Conservation (phyloP, 148 eudicot species). For the Camellia lanceoleosa region DNA sequence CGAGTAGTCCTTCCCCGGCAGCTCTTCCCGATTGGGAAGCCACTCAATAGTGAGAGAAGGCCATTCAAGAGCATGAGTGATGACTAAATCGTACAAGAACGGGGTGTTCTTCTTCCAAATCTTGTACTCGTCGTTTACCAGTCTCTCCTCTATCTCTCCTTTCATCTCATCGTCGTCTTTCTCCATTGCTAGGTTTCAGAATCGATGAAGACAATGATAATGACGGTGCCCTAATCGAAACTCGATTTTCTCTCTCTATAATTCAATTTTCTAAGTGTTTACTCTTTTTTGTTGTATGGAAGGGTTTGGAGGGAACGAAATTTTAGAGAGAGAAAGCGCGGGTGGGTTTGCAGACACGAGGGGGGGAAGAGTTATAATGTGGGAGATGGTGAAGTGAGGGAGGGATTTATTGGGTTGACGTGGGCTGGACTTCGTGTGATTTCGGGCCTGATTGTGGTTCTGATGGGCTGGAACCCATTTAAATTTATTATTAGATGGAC, state of each 20-base stretch:
- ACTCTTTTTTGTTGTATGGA: not conserved
- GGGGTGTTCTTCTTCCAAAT: conserved; percentile 93
- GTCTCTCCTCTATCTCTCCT: conserved; percentile 71
- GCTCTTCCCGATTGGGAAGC: conserved; percentile 80
- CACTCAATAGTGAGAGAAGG: conserved; percentile 95
- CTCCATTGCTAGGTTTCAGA: conserved; percentile 40
- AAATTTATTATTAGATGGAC: too few species aligned
- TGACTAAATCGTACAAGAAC: conserved; percentile 72
- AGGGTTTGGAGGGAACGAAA: conserved; percentile 10
- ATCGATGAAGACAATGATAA: not conserved
- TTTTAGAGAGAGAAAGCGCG: not conserved
- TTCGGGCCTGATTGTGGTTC: too few species aligned
- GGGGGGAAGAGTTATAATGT: not conserved
- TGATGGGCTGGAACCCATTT: too few species aligned
- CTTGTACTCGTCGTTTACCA: conserved; percentile 84
- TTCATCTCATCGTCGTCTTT: conserved; percentile 73
- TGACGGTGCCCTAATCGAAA: not conserved
- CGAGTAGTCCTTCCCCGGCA: conserved; percentile 80
- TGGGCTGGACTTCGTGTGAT: too few species aligned
- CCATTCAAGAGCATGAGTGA: conserved; percentile 88
- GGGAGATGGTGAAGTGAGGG: conserved; percentile 1
- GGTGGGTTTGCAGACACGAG: not conserved
- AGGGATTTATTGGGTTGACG: too few species aligned
- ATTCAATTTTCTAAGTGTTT: too few species aligned
- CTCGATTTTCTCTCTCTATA: not conserved